phyloP scores from a whole-genome alignment of 331 rosid species.

The Acacia pycnantha region DNA sequence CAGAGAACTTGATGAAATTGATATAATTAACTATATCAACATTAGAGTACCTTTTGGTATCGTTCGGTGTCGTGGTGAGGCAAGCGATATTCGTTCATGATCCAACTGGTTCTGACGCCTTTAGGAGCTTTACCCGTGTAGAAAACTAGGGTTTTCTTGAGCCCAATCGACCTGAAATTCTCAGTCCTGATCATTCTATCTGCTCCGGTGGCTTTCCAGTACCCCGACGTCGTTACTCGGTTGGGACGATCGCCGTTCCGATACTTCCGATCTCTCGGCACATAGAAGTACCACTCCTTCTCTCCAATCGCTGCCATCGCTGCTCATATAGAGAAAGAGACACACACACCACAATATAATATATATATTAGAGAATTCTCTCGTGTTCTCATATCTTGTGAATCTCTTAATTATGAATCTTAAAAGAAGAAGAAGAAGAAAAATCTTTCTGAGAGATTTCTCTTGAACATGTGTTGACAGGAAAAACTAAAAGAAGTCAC shows the following conservation, averaged over 20 bases:
- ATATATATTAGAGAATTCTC: background rate
- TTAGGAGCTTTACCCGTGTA: slow-evolving; percentile 98
- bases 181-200: slow-evolving; percentile 88
- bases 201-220: slow-evolving; percentile 99
- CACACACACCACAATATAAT: background rate
- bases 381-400: background rate
- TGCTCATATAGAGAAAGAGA: slow-evolving; percentile 10
- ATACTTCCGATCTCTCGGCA: slow-evolving; percentile 89
- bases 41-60: slow-evolving; percentile 25
- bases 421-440: background rate
- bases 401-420: background rate
- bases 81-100: slow-evolving; percentile 97
- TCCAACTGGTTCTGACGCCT: slow-evolving; percentile 96
- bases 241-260: slow-evolving; percentile 96
- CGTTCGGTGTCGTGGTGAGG: slow-evolving; percentile 96
- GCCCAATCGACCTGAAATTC: slow-evolving; percentile 74
- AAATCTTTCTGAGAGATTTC: background rate
- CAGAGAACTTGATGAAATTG: too few species aligned
- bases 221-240: slow-evolving; percentile 91
- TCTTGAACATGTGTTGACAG: background rate
- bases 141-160: slow-evolving; percentile 99
- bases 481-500: background rate
- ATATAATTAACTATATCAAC: background rate
- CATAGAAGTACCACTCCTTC: slow-evolving; percentile 98
- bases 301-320: slow-evolving; percentile 98